Evolutionary conservation across 1,284 basidiomycete genomes (phyloP).

Genomic region (Ceratobasidium sp.): DNA sequence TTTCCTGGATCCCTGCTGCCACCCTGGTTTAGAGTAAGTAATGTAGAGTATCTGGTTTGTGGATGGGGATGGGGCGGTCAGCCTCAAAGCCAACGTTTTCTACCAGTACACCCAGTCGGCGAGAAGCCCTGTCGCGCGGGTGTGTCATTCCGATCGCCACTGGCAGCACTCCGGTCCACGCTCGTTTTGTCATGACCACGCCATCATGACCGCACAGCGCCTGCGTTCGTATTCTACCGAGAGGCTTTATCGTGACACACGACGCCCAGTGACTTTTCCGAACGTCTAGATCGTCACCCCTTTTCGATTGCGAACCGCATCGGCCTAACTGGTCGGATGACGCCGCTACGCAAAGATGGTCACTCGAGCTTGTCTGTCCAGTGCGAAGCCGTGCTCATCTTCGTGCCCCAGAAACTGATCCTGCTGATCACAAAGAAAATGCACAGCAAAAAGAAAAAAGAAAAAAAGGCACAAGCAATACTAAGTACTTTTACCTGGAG

Average conservation of each 20-base stretch:
- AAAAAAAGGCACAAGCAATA: no score
- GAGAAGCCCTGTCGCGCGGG: neutral
- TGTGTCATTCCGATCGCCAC: neutral
- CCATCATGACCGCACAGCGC: no score
- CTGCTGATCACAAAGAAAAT: neutral
- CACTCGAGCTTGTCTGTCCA: neutral
- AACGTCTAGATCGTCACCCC: neutral
- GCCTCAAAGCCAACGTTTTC: neutral
- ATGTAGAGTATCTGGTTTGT: neutral
- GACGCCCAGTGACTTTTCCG: neutral
- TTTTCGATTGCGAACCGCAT: neutral
- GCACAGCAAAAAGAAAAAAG: no score
- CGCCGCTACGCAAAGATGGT: neutral
- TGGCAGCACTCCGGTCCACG: neutral
- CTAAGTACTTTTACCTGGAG: no score
- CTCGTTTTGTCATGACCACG: no score
- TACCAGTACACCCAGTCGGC: neutral
- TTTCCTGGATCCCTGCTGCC: constrained; percentile 2
- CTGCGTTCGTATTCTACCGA: neutral
- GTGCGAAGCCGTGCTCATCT: neutral
- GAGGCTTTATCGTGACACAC: neutral
- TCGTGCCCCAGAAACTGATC: neutral
- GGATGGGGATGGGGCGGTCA: neutral
- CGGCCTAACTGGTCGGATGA: neutral
- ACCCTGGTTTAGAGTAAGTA: neutral